Evolutionary conservation across 495 filamentous ascomycete species (phyloP), one percentile per base, ranked within the genome.

Genomic region (Penicillium bialowiezense): DNA sequence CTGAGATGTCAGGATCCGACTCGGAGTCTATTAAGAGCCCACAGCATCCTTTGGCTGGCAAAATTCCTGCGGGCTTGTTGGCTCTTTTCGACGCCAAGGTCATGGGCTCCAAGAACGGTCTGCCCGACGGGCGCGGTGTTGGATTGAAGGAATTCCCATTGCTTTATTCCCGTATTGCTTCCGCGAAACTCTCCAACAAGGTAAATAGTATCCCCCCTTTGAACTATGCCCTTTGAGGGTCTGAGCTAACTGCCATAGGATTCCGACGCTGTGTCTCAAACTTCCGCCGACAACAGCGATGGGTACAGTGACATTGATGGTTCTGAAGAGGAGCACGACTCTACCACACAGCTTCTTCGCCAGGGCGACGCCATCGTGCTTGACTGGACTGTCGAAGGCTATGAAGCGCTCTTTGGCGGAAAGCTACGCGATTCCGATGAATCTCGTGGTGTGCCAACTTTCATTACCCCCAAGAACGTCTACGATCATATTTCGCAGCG

Each of bases 311-410:
- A 54, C n/a, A 44, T 48, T 5, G 58, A 59, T 15, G 51, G 26
- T 15, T 51, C 61, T 23, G 48, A 51, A 14, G 12, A 26, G 3
- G 34, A 44, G 18, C 26, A 31, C 24, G 20, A 33, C n/a, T 36
- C 43, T 31, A 19, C 17, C 42, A 41, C 20, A 52, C 62, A 84
- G 0, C 72, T 96, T 15, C 72, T 97, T 40, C 77, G 82, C 29
- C 76, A 88, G 15, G 84, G 86, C 35, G 93, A 98, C 61, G 89
- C 78, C 8, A 80, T 98, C 44, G 70, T 97, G 2, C 75, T 96
- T 28, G 91, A 97, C 54, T 97, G 90, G 90, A 79, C 65, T 28
- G 67, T 79, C 2, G 64, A 81, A 3, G 86, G 77, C 7, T 83
- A 80, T 48, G 82, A 95, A 28, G 66, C 69, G 2, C 70, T 96